A percentile compares a stretch with the other conserved stretches of the same genome.
phyloP scores from a whole-genome alignment of 768 basidiomycete genomes.

The Pleurotus citrinopileatus region DNA sequence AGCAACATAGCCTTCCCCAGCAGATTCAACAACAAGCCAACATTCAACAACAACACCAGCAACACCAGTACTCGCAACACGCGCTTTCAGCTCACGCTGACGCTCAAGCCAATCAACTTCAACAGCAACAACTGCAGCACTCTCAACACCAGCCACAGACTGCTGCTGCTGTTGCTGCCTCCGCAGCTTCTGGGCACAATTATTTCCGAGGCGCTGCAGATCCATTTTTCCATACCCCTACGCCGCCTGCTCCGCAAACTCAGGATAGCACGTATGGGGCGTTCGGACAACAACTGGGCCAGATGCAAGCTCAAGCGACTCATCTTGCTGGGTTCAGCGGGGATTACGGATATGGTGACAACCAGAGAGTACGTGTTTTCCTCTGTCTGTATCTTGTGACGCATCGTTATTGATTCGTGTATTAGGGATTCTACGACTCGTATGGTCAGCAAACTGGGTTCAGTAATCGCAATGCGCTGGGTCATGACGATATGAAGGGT shows the following conservation, averaged over 20 bases:
- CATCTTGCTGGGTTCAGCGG: conserved; percentile 54
- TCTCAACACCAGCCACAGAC: conserved; percentile 38
- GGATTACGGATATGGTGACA: conserved; percentile 71
- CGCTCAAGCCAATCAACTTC: conserved; percentile 37
- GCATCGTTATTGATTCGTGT: conserved; percentile 17
- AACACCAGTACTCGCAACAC: conserved; percentile 64
- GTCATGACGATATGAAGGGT: conserved; percentile 76
- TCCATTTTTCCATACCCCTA: conserved; percentile 77
- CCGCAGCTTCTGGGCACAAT: conserved; percentile 31
- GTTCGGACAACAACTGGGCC: conserved; percentile 52
- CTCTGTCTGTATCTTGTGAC: not conserved
- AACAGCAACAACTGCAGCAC: conserved; percentile 33
- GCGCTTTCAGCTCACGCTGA: conserved; percentile 66
- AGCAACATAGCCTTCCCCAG: conserved; percentile 35
- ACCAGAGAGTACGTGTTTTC: conserved; percentile 52
- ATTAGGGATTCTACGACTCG: conserved; percentile 74
- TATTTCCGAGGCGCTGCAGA: conserved; percentile 71
- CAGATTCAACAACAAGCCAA: conserved; percentile 40
- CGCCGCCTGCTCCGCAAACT: conserved; percentile 64
- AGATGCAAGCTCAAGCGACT: conserved; percentile 21
- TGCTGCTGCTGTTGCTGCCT: conserved; percentile 18
- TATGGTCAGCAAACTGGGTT: conserved; percentile 66
- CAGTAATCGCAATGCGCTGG: conserved; percentile 58
- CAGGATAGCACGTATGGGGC: conserved; percentile 64
- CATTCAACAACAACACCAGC: conserved; percentile 23